Conservation (phyloP, 1,284 basidiomycete species). For the Ceratobasidium theobromae region DNA sequence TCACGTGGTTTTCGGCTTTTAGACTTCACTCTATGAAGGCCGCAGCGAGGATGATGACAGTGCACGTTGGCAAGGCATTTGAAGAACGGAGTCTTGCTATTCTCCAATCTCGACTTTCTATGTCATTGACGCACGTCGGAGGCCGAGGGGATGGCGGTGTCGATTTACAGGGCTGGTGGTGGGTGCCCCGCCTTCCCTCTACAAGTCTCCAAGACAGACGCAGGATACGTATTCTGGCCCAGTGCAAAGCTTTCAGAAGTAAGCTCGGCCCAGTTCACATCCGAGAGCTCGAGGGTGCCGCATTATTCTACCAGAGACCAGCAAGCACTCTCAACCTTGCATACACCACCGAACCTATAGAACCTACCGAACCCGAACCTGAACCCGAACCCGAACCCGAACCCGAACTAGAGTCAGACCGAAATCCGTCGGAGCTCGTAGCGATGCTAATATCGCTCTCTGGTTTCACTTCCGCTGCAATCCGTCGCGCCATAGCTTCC, state of each 20-base stretch:
- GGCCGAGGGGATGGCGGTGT: conserved; percentile 83
- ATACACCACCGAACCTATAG: no score
- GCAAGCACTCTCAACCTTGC: no score
- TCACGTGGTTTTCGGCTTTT: conserved; percentile 4
- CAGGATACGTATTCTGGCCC: conserved; percentile 73
- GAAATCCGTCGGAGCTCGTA: conserved; percentile 48
- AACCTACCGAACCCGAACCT: no score
- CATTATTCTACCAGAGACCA: conserved; percentile 44
- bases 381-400: no score
- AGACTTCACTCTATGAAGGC: not conserved
- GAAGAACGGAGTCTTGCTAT: conserved; percentile 67
- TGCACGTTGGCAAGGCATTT: conserved; percentile 70
- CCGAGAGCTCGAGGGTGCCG: conserved; percentile 85
- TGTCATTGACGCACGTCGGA: conserved; percentile 72
- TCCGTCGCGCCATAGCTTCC: conserved; percentile 68
- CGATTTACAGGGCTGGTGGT: conserved; percentile 93
- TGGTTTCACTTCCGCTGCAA: conserved; percentile 66
- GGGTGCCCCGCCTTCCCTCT: conserved; percentile 55
- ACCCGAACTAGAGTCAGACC: conserved; percentile 35
- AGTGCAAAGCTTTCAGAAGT: conserved; percentile 88
- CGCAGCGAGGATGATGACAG: conserved; percentile 38
- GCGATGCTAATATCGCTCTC: conserved; percentile 77
- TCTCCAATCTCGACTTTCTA: conserved; percentile 67
- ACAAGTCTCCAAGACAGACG: not conserved
- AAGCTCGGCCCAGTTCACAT: conserved; percentile 76